These are phyloP conservation scores for Kwoniella heveanensis DNA, from an alignment of 768 basidiomycete species.

Conservation along the genomic window DNA sequence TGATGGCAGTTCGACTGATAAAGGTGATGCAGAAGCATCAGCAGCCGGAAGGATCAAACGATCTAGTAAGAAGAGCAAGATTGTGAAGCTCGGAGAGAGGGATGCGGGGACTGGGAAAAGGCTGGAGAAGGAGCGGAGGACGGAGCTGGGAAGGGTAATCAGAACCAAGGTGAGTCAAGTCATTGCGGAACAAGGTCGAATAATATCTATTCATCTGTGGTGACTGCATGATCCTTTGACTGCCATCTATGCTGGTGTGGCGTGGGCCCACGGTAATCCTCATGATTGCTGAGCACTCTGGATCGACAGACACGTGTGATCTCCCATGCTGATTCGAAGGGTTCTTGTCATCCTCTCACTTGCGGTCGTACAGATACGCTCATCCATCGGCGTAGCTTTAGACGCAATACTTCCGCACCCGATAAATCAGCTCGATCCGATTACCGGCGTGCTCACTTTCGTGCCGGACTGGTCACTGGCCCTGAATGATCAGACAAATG, in stretches of 20 bases:
- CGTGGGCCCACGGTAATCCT: no score
- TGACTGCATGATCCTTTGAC: no score
- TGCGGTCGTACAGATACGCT: conserved; percentile 22
- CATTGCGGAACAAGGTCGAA: no score
- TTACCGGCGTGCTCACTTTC: background rate
- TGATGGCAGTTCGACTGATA: background rate
- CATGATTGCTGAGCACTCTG: no score
- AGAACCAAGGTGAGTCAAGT: conserved; percentile 26
- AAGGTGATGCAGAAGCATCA: background rate
- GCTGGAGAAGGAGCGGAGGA: conserved; percentile 32
- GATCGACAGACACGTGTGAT: no score
- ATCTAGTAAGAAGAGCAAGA: background rate
- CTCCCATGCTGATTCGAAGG: no score
- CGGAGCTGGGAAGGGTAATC: conserved; percentile 27
- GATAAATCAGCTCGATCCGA: background rate
- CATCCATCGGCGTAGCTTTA: conserved; percentile 13
- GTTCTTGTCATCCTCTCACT: no score
- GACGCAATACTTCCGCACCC: conserved; percentile 29
- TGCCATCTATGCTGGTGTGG: no score
- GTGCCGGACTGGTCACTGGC: conserved; percentile 14
- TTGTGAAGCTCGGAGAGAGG: background rate
- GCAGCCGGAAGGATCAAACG: background rate
- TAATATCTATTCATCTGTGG: no score
- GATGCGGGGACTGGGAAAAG: conserved; percentile 40
- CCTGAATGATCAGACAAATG: conserved; percentile 11